Evolutionary conservation across 768 basidiomycete species (phyloP).

Genomic region (Calocybe cyanea): DNA sequence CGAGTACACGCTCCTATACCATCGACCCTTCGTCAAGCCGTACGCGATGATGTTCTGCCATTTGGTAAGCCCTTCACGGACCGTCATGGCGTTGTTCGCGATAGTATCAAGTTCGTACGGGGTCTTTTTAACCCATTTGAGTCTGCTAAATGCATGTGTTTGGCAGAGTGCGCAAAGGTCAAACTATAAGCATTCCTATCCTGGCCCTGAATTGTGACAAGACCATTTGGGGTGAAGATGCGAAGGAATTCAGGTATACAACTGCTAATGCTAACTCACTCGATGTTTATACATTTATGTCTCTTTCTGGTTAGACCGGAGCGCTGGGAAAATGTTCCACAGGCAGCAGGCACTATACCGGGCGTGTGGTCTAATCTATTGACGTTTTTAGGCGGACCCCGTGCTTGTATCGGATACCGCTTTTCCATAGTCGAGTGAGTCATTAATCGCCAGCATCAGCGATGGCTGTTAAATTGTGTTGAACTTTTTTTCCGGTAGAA

Average conservation of each 20-base stretch:
- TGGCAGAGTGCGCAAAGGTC: conserved; percentile 38
- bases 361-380: conserved; percentile 59
- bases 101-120: conserved; percentile 33
- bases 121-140: not conserved
- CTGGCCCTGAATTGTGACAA: conserved; percentile 47
- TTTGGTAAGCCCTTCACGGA: conserved; percentile 43
- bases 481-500: conserved; percentile 16
- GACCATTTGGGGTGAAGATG: conserved; percentile 61
- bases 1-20: conserved; percentile 53
- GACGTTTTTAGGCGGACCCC: conserved; percentile 62
- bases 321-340: conserved; percentile 51
- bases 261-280: too few relatives aligned
- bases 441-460: not conserved
- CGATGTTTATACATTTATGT: too few relatives aligned
- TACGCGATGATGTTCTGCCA: conserved; percentile 51
- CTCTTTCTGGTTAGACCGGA: conserved; percentile 46
- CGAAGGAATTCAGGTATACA: conserved; percentile 57
- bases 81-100: conserved; percentile 33
- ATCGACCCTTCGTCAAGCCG: conserved; percentile 37
- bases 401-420: conserved; percentile 64
- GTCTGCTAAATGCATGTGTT: not conserved
- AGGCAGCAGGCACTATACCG: conserved; percentile 41
- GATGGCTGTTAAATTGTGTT: too few relatives aligned
- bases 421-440: conserved; percentile 53
- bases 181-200: conserved; percentile 47